phyloP scores from a whole-genome alignment of 768 basidiomycete species.

The Leccinum barrowsii region DNA sequence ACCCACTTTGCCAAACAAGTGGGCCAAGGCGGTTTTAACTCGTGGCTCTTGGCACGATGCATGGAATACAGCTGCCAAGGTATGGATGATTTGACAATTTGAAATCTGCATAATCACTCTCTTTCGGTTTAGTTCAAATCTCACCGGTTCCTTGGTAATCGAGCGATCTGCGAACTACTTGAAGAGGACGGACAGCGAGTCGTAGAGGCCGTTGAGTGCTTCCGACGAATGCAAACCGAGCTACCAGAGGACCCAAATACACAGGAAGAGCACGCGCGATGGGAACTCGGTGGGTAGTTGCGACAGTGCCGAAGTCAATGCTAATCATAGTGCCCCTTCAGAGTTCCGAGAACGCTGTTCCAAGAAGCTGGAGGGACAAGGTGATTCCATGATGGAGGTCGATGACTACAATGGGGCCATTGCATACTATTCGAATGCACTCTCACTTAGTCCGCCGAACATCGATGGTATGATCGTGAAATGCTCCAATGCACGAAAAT shows the following conservation, averaged over 20 bases:
- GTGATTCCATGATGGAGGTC: not conserved
- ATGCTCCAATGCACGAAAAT: not conserved
- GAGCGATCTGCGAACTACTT: not conserved
- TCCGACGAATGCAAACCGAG: not conserved
- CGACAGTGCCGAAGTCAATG: no score
- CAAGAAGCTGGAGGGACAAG: not conserved
- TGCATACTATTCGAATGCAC: not conserved
- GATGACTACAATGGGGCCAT: not conserved
- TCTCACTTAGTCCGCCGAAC: not conserved
- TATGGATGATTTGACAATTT: not conserved
- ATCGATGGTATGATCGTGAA: not conserved
- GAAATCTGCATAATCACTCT: not conserved
- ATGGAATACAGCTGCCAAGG: not conserved
- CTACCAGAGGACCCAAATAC: not conserved
- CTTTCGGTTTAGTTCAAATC: not conserved
- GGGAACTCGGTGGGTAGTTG: not conserved
- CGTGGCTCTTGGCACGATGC: not conserved
- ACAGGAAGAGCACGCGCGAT: not conserved
- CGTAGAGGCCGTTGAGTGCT: not conserved
- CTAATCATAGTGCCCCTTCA: not conserved
- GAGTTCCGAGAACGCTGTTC: not conserved
- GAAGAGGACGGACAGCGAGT: not conserved
- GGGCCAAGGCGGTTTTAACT: not conserved
- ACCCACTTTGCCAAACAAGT: not conserved
- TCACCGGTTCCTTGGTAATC: not conserved